Conservation (phyloP, 1,139 yeast species). For the Taiozyma sp. region DNA sequence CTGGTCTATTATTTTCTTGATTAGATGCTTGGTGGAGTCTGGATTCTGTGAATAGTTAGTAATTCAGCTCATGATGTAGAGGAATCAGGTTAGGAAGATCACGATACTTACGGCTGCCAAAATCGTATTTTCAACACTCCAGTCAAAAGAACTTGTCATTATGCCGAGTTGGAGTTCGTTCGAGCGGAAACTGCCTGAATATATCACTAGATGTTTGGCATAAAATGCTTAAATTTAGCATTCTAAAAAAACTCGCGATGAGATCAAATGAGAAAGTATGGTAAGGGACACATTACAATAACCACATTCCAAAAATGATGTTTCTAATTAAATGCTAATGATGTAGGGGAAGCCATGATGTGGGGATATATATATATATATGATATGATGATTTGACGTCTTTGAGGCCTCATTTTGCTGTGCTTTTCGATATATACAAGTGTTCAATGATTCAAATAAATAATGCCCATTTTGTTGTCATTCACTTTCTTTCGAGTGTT, state of each 20-base stretch:
- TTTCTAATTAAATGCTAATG: neutral
- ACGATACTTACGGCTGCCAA: conserved; percentile 13
- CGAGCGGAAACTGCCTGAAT: neutral
- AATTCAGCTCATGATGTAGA: neutral
- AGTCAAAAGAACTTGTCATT: neutral
- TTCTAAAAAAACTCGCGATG: neutral
- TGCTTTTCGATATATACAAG: neutral
- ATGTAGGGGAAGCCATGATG: neutral
- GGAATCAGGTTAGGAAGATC: neutral
- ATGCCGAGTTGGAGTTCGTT: neutral
- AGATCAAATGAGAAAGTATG: neutral
- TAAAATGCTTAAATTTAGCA: neutral
- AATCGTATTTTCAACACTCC: conserved; percentile 13
- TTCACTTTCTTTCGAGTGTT: neutral
- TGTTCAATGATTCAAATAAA: neutral
- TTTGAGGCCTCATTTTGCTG: neutral
- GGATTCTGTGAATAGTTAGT: conserved; percentile 15
- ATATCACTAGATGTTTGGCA: neutral
- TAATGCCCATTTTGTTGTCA: neutral
- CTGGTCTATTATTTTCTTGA: conserved; percentile 16
- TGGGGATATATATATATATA: neutral
- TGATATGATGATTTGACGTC: neutral
- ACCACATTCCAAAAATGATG: neutral
- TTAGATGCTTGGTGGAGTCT: conserved; percentile 5
- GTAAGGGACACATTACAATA: neutral